Evolutionary conservation across 208 protist species (phyloP).

Genomic region (Leishmania tropica): DNA sequence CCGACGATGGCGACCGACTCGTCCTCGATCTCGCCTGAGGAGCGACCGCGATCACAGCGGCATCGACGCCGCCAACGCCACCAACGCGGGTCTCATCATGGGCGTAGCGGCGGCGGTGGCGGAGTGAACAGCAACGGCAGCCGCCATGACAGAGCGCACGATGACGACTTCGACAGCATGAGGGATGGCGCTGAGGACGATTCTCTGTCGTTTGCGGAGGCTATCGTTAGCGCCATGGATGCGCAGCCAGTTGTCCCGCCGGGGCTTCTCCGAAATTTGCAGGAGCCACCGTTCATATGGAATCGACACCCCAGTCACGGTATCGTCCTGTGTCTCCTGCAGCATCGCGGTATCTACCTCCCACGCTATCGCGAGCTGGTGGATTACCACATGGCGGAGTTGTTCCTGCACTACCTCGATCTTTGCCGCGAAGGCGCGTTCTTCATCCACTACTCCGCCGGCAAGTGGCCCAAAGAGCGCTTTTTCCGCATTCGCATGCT

Average conservation of each 20-base stretch:
- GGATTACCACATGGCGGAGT: constrained; percentile 87
- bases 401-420: constrained; percentile 74
- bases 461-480: constrained; percentile 67
- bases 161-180: constrained; percentile 3
- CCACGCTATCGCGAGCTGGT: constrained; percentile 60
- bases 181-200: not conserved
- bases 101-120: not conserved
- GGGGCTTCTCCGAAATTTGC: constrained; percentile 38
- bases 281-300: constrained; percentile 46
- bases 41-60: not conserved
- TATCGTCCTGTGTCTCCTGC: constrained; percentile 65
- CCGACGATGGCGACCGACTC: not conserved
- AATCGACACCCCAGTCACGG: constrained; percentile 57
- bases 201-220: constrained; percentile 23
- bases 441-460: constrained; percentile 69
- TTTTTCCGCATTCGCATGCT: constrained; percentile 80
- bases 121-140: not conserved
- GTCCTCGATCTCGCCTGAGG: constrained; percentile 2
- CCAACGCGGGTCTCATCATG: not conserved
- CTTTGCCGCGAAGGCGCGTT: constrained; percentile 68
- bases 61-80: not conserved
- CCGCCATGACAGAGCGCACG: not conserved
- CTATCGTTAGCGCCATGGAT: constrained; percentile 35
- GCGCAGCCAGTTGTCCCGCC: constrained; percentile 61
- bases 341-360: constrained; percentile 61